Base-by-base conservation (phyloP, 169 alveolate genomes). In the Plasmodium vivax region DNA sequence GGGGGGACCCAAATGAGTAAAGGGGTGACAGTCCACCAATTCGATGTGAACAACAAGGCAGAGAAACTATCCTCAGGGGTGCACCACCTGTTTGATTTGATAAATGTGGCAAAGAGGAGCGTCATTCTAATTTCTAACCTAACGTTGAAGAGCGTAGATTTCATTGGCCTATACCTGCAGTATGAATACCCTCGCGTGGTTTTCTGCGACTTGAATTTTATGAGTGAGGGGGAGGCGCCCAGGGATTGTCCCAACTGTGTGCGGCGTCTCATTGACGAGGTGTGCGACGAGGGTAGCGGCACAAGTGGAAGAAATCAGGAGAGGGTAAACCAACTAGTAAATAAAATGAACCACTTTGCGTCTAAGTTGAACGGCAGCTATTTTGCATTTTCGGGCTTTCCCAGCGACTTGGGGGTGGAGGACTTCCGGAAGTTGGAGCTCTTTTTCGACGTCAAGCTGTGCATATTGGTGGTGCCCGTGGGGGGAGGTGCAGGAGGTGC, bases 361-460 rank as follows among this genome's bases (percentile, higher is more conserved):
- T 92, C 92, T 19, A 32, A 30, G 56, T 36, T 71, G 1, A 92
- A 92, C n/a, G 82, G 87, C 7, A 30, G 30, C 30, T 92, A 92
- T 92, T 92, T 71, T 41, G 85, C 82, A 30, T 92, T 92, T 92
- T 72, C 83, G 10, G 79, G 81, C 7, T 82, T 92, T 36, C 95
- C 95, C 10, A 71, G 58, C 56, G 43, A 92, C 58, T 72, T 92
- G 51, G 71, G 41, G n/a, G 36, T 71, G 7, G 92, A 82, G 45
- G 95, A 92, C 41, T 92, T 34, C 43, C 85, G 84, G 47, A 92
- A 82, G 68, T 10, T 92, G 36, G 27, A 41, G 10, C 84, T 92
- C 30, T 92, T 82, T 82, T 92, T 92, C 77, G 95, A 92, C 30
- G 62, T 92, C 73, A 82, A 92, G 84, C 41, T 92, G 72, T 82